These are phyloP conservation scores for Phaffia australis DNA, from an alignment of 768 basidiomycete species.

Conservation along the genomic window DNA sequence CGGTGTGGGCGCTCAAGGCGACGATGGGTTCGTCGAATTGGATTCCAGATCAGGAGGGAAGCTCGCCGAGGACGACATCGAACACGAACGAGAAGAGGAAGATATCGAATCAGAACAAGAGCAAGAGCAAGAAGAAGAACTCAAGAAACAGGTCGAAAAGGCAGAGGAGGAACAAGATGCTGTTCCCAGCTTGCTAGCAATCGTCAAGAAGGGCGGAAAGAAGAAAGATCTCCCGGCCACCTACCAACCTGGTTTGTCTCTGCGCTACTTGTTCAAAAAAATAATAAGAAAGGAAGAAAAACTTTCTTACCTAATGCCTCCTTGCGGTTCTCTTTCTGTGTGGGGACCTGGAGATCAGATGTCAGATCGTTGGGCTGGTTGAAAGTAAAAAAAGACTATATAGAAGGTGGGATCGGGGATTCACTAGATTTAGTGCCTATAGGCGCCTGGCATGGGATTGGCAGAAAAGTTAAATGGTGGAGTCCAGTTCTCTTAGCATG, in stretches of 20 bases:
- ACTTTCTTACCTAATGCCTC: background rate
- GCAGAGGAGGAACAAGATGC: slow-evolving; percentile 29
- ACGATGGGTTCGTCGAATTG: slow-evolving; percentile 43
- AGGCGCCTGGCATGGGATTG: slow-evolving; percentile 78
- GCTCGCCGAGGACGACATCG: slow-evolving; percentile 12
- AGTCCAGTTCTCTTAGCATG: slow-evolving; percentile 72
- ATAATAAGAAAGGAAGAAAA: too few relatives aligned
- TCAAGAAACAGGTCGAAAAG: background rate
- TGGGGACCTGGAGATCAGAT: slow-evolving; percentile 43
- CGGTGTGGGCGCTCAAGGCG: slow-evolving; percentile 25
- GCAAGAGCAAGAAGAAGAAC: slow-evolving; percentile 28
- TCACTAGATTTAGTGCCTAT: slow-evolving; percentile 46
- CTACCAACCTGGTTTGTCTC: slow-evolving; percentile 58
- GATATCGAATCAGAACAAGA: slow-evolving; percentile 16
- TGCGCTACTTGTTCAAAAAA: too few relatives aligned
- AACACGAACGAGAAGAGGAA: slow-evolving; percentile 28
- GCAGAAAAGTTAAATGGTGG: slow-evolving; percentile 85
- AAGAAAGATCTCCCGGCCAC: slow-evolving; percentile 68
- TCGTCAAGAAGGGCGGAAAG: slow-evolving; percentile 36
- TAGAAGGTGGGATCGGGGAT: slow-evolving; percentile 59
- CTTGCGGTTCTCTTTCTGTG: slow-evolving; percentile 1
- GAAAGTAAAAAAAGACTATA: slow-evolving; percentile 87
- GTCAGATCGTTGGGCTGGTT: slow-evolving; percentile 78
- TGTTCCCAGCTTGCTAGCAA: slow-evolving; percentile 10
- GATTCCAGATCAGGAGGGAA: slow-evolving; percentile 42